Evolutionary conservation across 768 basidiomycete species (phyloP).

Genomic region (Phanerochaete sordida): DNA sequence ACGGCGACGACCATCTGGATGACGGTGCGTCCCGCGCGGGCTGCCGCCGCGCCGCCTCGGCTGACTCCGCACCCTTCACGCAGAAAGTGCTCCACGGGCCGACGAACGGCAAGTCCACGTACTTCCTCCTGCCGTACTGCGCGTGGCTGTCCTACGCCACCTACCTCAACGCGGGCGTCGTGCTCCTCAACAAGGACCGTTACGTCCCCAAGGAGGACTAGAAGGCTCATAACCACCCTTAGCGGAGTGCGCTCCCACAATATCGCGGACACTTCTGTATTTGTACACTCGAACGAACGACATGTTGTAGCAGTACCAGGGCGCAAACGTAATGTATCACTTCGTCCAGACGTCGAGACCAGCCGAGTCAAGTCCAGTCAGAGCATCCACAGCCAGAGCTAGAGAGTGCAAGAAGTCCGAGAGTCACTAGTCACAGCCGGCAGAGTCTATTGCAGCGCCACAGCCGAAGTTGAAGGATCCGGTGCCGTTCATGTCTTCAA

Average conservation of each 20-base stretch:
- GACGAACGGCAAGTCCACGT: conserved; percentile 44
- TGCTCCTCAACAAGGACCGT: conserved; percentile 45
- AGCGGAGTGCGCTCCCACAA: neutral
- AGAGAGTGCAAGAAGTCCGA: neutral
- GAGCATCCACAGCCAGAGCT: neutral
- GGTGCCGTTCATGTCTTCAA: neutral
- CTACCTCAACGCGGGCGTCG: conserved; percentile 65
- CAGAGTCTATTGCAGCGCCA: neutral
- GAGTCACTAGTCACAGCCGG: neutral
- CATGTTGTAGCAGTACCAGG: neutral
- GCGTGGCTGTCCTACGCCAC: conserved; percentile 64
- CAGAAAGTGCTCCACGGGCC: conserved; percentile 50
- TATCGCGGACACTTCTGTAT: neutral
- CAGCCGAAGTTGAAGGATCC: neutral
- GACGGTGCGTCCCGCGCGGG: conserved; percentile 52
- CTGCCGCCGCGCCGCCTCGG: too few species aligned
- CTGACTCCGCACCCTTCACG: neutral
- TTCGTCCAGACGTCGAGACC: neutral
- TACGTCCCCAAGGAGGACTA: conserved; percentile 10
- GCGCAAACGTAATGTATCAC: neutral
- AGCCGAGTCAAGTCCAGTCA: neutral
- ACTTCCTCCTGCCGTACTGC: conserved; percentile 61
- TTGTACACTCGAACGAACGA: neutral
- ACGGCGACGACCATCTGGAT: conserved; percentile 54
- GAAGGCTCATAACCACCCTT: neutral